Evolutionary conservation across 306 rosid genomes (phyloP), one percentile per base, ranked within the genome.

Genomic region (Potentilla sterilis): DNA sequence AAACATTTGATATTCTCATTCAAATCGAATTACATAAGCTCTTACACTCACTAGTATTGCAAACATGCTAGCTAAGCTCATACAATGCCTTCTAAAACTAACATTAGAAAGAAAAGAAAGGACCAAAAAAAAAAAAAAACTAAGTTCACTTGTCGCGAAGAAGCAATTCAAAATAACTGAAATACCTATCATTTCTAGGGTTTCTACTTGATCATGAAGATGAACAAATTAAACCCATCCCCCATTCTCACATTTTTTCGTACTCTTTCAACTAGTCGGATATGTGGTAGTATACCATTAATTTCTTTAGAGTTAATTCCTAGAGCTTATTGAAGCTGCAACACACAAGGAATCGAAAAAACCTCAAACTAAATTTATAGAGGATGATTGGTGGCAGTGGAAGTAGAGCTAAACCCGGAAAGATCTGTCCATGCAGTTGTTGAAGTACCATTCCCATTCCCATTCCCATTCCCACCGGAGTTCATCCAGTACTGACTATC

Each of bases 401-500:
- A 83, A 75, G 96, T 85, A 72, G 96, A 84, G 75, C 71, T 83
- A 75, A 87, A 90, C 22, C 82, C 86, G 67, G 93, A 84, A 85
- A 84, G 81, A 75, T 86, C 92, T 2, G 86, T 79, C 97, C 97
- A 92, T 57, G 90, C 77, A 83, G 64, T 82, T 70, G 80, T 78
- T 82, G 18, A 72, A 80, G 54, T 64, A 40, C 75, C 48, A 64
- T 64, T 63, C 24, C 51, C 75, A 28, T 28, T 28, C 24, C 51
- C 75, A 28, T 28, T 28, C 28, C 28, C 28, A 12, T 69, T 61
- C 12, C 67, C 47, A 2, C 76, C 13, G 21, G 47, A n/a, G 21
- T 74, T 61, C 7, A 49, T 81, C 97, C 97, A 89, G 78, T 86
- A 89, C 74, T 89, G 93, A 61, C 85, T 80, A 63, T 81, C 61